Conservation (phyloP, 1,284 basidiomycete genomes). For the Tetrapyrgos nigripes region DNA sequence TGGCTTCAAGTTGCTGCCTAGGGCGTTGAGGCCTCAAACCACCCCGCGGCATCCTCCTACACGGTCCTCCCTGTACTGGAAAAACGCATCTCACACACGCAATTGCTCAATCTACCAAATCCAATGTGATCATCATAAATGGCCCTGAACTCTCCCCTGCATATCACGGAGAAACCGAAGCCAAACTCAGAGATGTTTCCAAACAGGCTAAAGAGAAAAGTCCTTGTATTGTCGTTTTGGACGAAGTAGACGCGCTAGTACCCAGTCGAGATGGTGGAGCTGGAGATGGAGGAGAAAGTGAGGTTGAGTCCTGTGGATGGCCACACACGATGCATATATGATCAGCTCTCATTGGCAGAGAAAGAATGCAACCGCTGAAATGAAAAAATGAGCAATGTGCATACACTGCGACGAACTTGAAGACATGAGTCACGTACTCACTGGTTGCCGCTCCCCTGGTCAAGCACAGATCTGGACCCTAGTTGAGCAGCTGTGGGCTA, state of each 20-base stretch:
- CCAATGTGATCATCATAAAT: constrained; percentile 88
- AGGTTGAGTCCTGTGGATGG: no score
- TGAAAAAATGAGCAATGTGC: no score
- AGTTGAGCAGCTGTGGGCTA: no score
- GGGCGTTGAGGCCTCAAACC: constrained; percentile 92
- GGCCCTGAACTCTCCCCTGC: constrained; percentile 95
- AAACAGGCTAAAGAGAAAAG: constrained; percentile 80
- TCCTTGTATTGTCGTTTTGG: constrained; percentile 93
- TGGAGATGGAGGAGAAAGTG: constrained; percentile 85
- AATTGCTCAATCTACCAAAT: constrained; percentile 82
- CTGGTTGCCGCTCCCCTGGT: no score
- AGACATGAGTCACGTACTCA: no score
- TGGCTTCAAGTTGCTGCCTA: no score
- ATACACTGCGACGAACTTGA: no score
- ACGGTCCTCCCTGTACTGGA: constrained; percentile 94
- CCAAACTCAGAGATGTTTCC: constrained; percentile 89
- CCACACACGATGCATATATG: no score
- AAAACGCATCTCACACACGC: constrained; percentile 94
- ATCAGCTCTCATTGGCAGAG: no score
- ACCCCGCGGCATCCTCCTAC: constrained; percentile 87
- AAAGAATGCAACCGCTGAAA: no score
- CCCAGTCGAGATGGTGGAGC: constrained; percentile 88
- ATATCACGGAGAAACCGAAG: constrained; percentile 97
- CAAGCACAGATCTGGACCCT: no score
- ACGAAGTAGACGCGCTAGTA: constrained; percentile 96